Base-by-base conservation (phyloP, 306 rosid species). In the Cotoneaster glaucophyllus region DNA sequence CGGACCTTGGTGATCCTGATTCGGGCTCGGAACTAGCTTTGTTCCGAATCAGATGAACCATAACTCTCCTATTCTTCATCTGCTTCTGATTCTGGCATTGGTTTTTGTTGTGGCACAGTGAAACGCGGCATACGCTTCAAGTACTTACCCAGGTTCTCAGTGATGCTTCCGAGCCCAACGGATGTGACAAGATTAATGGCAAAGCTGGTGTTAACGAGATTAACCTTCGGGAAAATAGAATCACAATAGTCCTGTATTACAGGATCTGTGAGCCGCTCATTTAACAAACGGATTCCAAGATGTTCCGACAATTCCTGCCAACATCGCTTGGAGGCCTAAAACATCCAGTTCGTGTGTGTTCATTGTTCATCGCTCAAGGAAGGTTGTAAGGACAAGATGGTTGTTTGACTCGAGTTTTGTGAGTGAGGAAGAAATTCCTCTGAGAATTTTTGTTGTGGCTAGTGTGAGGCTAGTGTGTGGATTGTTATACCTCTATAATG, bases 131-230 rank as follows among this genome's bases (percentile, higher is more conserved):
- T 94, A 63, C 87, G 89, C 88, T 90, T 94, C 86, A 94, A 81
- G 80, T 90, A 90, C 71, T 92, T 93, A 1, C 97, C 93, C 41
- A 92, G 80, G 71, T 87, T 95, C 76, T 95, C 98, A 0, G 98
- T 94, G 74, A 94, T 87, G 61, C 97, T 93, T 73, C 96, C 97
- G 71, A 94, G 97, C 52, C 98, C 97, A 75, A 93, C 91, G 41
- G 97, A 91, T 15, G 98, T 94, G 85, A 94, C 91, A 81, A 94
- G 91, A 77, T 94, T 94, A 39, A 94, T 94, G 54, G 93, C 82
- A 74, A 94, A 94, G 39, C 98, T 2, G 80, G 98, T 91, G 82
- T 94, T 91, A 74, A 90, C 91, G 12, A 97, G 98, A 71, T 88
- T 90, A 61, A 91, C 97, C 83, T 71, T 89, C 0, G 98, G 93